Percentiles rank a stretch among this genome's conserved stretches.
These are phyloP conservation scores for Daldinia bambusicola DNA, from an alignment of 495 filamentous ascomycete genomes.

Conservation along the genomic window DNA sequence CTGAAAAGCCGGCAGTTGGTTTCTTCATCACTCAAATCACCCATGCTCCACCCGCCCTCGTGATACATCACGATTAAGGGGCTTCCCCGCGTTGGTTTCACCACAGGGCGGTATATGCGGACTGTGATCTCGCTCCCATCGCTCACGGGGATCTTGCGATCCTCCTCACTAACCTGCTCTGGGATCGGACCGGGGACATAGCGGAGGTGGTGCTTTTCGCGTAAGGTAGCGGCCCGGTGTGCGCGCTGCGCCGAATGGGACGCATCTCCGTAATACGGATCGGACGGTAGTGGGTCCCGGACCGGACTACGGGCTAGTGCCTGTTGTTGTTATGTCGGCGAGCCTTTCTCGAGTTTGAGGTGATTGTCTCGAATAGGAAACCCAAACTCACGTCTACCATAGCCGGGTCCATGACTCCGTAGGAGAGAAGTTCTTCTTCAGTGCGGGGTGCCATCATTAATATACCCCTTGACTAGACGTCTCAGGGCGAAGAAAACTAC, in stretches of 20 bases:
- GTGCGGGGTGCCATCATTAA: conserved; percentile 36
- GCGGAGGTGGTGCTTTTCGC: conserved; percentile 44
- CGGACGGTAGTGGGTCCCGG: conserved; percentile 35
- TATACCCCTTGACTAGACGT: not conserved
- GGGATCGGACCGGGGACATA: conserved; percentile 39
- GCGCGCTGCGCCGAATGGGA: conserved; percentile 28
- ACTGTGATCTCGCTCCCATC: conserved; percentile 54
- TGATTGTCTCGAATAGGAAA: not conserved
- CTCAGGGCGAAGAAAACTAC: not conserved
- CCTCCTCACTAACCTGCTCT: conserved; percentile 43
- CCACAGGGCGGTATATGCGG: conserved; percentile 50
- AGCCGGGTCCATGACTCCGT: conserved; percentile 51
- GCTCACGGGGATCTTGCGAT: conserved; percentile 52
- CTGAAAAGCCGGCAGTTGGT: conserved; percentile 47
- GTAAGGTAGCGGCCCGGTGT: conserved; percentile 39
- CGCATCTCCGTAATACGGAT: conserved; percentile 45
- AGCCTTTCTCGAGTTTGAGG: not conserved
- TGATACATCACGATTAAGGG: conserved; percentile 57
- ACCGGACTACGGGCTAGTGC: conserved; percentile 29
- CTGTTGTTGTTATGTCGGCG: conserved; percentile 17
- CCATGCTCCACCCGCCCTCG: conserved; percentile 59
- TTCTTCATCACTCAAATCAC: conserved; percentile 50
- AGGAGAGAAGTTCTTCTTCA: conserved; percentile 47
- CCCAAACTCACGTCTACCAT: conserved; percentile 47
- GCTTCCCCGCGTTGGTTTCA: conserved; percentile 44